phyloP scores from a whole-genome alignment of 441 rosid genomes.

The Pelargonium australe region DNA sequence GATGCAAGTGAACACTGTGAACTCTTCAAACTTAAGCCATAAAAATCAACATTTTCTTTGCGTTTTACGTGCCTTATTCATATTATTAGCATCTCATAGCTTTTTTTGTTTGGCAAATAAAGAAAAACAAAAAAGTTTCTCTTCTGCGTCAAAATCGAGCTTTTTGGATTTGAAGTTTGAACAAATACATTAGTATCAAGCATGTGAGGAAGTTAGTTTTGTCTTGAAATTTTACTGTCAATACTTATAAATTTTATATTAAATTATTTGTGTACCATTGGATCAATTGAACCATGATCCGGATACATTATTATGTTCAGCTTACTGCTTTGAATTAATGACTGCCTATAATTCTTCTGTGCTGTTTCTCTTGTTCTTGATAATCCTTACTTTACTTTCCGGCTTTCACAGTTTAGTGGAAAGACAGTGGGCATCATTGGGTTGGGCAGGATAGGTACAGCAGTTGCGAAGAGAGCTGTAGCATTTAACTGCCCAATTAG shows the following conservation, averaged over 20 bases:
- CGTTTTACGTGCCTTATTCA: background rate
- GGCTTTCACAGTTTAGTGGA: conserved; percentile 44
- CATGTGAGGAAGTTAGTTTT: background rate
- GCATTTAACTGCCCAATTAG: conserved; percentile 54
- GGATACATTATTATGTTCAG: background rate
- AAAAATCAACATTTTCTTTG: background rate
- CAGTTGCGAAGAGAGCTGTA: conserved; percentile 60
- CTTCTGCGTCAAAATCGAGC: too few relatives aligned
- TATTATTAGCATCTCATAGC: background rate
- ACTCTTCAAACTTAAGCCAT: background rate
- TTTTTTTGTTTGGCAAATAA: background rate
- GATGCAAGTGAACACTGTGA: background rate
- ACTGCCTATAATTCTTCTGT: too few relatives aligned
- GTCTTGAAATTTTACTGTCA: too few relatives aligned
- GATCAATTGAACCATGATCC: too few relatives aligned
- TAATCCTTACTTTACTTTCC: too few relatives aligned
- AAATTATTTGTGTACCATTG: too few relatives aligned
- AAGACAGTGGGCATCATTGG: conserved; percentile 64
- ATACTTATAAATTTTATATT: too few relatives aligned
- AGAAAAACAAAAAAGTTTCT: background rate
- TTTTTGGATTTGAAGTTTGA: too few relatives aligned
- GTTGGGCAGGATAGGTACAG: conserved; percentile 63
- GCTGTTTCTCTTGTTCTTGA: too few relatives aligned
- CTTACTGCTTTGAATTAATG: background rate
- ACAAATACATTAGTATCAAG: background rate